Conservation (phyloP, 2,329 filamentous ascomycete species). For the Colletotrichum horii region DNA sequence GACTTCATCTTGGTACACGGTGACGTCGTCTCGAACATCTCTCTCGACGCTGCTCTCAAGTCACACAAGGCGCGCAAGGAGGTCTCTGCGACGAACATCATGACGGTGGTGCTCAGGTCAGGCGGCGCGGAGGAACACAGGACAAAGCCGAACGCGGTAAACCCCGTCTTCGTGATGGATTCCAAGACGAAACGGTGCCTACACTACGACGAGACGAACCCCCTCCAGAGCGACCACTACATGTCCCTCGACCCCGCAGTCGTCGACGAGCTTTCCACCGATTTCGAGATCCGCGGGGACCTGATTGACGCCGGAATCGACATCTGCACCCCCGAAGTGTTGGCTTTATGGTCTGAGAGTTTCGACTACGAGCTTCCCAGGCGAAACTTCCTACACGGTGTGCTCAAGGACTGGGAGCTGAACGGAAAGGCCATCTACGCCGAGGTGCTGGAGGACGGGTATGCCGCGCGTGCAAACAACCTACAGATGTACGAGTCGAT, state of each 20-base stretch:
- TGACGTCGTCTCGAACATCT: slow-evolving; percentile 88
- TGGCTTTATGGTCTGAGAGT: slow-evolving; percentile 95
- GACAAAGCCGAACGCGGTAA: slow-evolving; percentile 76
- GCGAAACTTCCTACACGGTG: slow-evolving; percentile 87
- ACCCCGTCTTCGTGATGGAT: slow-evolving; percentile 87
- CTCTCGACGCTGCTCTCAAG: slow-evolving; percentile 78
- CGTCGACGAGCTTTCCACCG: slow-evolving; percentile 69
- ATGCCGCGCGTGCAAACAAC: slow-evolving; percentile 85
- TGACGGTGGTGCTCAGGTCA: slow-evolving; percentile 91
- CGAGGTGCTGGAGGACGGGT: slow-evolving; percentile 82
- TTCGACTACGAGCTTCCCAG: slow-evolving; percentile 95
- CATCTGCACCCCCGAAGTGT: slow-evolving; percentile 94
- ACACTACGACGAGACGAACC: slow-evolving; percentile 91
- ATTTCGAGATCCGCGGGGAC: slow-evolving; percentile 85
- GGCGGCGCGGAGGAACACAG: slow-evolving; percentile 73
- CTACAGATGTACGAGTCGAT: slow-evolving; percentile 90
- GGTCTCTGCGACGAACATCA: slow-evolving; percentile 91
- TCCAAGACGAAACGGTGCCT: slow-evolving; percentile 80
- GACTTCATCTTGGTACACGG: slow-evolving; percentile 95
- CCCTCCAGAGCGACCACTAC: slow-evolving; percentile 67
- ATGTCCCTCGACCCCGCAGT: slow-evolving; percentile 80
- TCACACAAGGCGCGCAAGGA: slow-evolving; percentile 81
- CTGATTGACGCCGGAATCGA: slow-evolving; percentile 94
- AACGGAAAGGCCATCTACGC: slow-evolving; percentile 97
- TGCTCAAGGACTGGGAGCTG: slow-evolving; percentile 94